phyloP scores from a whole-genome alignment of 257 asterid genomes.

The Avicennia marina region DNA sequence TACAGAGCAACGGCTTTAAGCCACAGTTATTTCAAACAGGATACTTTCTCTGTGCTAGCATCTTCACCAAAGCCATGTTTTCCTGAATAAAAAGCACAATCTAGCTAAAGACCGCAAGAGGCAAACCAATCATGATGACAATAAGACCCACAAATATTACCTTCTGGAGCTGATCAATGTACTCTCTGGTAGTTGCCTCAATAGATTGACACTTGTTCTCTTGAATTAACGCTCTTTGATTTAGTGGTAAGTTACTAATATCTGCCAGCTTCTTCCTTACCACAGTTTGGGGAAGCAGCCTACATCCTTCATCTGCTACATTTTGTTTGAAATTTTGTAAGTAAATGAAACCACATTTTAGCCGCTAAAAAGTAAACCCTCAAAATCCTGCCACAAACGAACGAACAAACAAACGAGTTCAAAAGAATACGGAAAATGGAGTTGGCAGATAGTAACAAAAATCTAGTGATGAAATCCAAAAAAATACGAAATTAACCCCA shows the following conservation, averaged over 20 bases:
- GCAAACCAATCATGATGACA: not conserved
- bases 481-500: not conserved
- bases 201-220: slow-evolving; percentile 28
- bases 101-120: slow-evolving; percentile 8
- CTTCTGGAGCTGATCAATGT: slow-evolving; percentile 46
- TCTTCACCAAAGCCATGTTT: slow-evolving; percentile 44
- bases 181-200: slow-evolving; percentile 28
- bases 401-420: too few species aligned
- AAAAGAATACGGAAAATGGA: not conserved
- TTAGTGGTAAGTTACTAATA: slow-evolving; percentile 61
- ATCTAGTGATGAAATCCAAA: not conserved
- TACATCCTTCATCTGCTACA: slow-evolving; percentile 22
- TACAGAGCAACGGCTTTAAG: not conserved
- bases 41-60: slow-evolving; percentile 73
- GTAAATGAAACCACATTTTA: not conserved
- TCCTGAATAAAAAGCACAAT: slow-evolving; percentile 35
- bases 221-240: slow-evolving; percentile 22
- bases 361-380: not conserved
- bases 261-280: slow-evolving; percentile 56
- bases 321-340: not conserved
- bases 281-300: slow-evolving; percentile 24
- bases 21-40: too few species aligned
- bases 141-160: slow-evolving; percentile 25
- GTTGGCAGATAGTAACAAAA: not conserved
- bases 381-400: not conserved